Evolutionary conservation across 345 rosid species (phyloP).

Genomic region (Arabidopsis arenosa): DNA sequence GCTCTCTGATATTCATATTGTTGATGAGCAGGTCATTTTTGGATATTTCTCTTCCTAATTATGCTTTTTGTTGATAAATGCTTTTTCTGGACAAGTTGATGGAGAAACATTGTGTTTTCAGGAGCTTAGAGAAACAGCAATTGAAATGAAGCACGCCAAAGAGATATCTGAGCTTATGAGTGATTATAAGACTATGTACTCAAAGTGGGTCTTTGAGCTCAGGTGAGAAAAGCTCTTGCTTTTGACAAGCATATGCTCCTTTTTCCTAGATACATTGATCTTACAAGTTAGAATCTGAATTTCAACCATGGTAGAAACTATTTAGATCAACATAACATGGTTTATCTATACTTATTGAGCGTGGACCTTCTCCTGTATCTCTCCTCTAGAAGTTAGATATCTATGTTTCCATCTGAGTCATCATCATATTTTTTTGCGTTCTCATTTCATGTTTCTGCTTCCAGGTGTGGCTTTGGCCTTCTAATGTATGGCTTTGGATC

Average conservation of each 20-base stretch:
- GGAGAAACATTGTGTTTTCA: conserved; percentile 33
- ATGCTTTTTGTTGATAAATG: neutral
- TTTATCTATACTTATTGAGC: neutral
- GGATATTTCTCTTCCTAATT: neutral
- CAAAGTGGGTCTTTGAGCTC: conserved; percentile 77
- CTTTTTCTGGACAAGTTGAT: neutral
- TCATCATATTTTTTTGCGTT: neutral
- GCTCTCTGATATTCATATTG: conserved; percentile 70
- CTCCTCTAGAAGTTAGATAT: neutral
- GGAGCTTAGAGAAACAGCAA: conserved; percentile 71
- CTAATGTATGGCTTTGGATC: conserved; percentile 95
- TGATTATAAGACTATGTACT: conserved; percentile 66
- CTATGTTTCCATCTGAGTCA: conserved; percentile 10
- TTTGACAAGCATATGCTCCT: neutral
- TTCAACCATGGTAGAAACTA: neutral
- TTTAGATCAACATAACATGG: conserved; percentile 7
- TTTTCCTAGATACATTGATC: conserved; percentile 5
- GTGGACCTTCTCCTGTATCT: conserved; percentile 2
- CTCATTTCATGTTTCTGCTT: conserved; percentile 26
- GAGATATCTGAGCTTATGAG: conserved; percentile 59
- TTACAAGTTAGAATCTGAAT: conserved; percentile 13
- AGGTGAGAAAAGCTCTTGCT: conserved; percentile 50
- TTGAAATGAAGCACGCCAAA: conserved; percentile 68
- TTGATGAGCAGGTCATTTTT: conserved; percentile 76
- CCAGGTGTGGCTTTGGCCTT: conserved; percentile 91